These are phyloP conservation scores for Apiotrichum brassicae DNA, from an alignment of 1,284 basidiomycete species.

Conservation along the genomic window DNA sequence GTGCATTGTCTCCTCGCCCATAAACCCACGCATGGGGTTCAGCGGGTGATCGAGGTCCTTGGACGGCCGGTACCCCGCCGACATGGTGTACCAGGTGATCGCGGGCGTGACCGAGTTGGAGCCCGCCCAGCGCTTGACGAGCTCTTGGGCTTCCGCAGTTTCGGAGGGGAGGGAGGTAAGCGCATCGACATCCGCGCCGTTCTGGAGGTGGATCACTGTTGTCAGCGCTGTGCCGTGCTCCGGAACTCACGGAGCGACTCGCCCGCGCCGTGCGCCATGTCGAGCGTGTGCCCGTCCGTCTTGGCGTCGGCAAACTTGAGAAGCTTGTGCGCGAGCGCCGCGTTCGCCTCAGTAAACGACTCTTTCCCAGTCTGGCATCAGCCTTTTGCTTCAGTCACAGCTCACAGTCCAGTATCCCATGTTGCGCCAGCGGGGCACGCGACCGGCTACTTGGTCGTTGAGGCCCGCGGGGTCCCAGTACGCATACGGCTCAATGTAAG, in stretches of 20 bases:
- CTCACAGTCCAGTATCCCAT: slow-evolving; percentile 42
- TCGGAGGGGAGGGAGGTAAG: slow-evolving; percentile 58
- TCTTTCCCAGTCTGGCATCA: neutral
- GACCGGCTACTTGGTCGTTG: slow-evolving; percentile 17
- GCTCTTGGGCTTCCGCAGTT: slow-evolving; percentile 49
- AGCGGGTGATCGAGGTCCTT: slow-evolving; percentile 35
- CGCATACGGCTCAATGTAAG: slow-evolving; percentile 33
- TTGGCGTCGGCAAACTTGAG: slow-evolving; percentile 50
- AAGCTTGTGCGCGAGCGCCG: slow-evolving; percentile 57
- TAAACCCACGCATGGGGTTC: slow-evolving; percentile 35
- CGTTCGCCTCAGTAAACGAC: slow-evolving; percentile 57
- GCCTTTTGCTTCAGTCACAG: neutral
- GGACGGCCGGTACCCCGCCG: slow-evolving; percentile 19
- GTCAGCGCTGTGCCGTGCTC: too few relatives aligned
- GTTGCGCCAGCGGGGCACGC: slow-evolving; percentile 32
- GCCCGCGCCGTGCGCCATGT: slow-evolving; percentile 66
- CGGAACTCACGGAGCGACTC: slow-evolving; percentile 56
- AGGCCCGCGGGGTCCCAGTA: slow-evolving; percentile 27
- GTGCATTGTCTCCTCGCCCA: slow-evolving; percentile 13
- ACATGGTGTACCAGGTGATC: slow-evolving; percentile 20
- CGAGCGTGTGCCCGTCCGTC: slow-evolving; percentile 51
- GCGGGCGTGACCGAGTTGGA: slow-evolving; percentile 9
- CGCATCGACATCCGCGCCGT: slow-evolving; percentile 51
- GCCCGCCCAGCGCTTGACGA: slow-evolving; percentile 39
- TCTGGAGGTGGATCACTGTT: slow-evolving; percentile 43